Evolutionary conservation across 2,329 filamentous ascomycete species (phyloP), one percentile per base, ranked within the genome.

Genomic region (Clonostachys solani): DNA sequence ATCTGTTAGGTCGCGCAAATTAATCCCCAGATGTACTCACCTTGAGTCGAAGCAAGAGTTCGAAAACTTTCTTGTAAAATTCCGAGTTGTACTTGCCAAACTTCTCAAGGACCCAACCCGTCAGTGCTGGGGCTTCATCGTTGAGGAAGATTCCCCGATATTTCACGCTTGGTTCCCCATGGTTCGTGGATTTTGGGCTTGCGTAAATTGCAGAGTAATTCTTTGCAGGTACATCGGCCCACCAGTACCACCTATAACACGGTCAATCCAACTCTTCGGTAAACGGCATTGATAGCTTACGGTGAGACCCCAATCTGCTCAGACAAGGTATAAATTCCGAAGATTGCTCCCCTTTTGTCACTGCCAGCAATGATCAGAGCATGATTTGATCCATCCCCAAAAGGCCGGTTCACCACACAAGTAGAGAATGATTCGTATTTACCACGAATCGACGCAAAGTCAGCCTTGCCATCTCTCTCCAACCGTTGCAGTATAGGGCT

Each of bases 341-440:
- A 89, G 47, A 89, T 86, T 3, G 82, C 79, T 13, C 83, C 83
- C 51, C 84, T 72, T 3, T 71, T 63, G 59, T 89, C 84, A 57
- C 79, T 84, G 12, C 83, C 85, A 33, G 79, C 83, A 60, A 90
- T 82, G 2, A 89, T 79, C 16, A 89, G 68, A 2, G 84, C 84
- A 49, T 71, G 70, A 1, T 72, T 57, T 19, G 80, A 75, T 17
- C 78, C 81, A 3, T 74, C 69, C 12, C 23, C 23, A 29, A 83
- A 60, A 0, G 84, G 84, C 29, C 74, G 67, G 15, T 75, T 62
- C 2, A 89, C 72, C 5, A 88, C 58, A 42, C 75, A 65, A 41
- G 77, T 83, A 29, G 75, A 68, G 59, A 86, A 89, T 0, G 83
- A 75, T 60, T 89, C 86, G 85, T 85, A 89, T 54, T 82, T 73